phyloP scores from a whole-genome alignment of 257 asterid species.

The Cordia subcordata region DNA sequence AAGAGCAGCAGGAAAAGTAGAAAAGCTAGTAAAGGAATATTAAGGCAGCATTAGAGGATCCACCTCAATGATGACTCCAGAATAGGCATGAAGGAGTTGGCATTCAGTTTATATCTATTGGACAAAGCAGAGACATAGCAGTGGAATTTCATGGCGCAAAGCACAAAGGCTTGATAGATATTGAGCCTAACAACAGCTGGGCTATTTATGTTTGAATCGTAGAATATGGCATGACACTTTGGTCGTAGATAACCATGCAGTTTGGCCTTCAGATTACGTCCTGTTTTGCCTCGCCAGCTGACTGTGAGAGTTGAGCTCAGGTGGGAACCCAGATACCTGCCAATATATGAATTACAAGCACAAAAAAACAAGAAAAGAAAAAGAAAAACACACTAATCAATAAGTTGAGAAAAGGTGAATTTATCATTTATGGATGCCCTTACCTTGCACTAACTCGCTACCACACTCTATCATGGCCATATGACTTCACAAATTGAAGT shows the following conservation, averaged over 20 bases:
- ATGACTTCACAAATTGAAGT: too few species aligned
- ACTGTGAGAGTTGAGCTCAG: slow-evolving; percentile 69
- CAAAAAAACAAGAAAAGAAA: background rate
- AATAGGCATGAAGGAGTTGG: slow-evolving; percentile 34
- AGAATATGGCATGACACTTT: slow-evolving; percentile 82
- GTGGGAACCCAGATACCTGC: slow-evolving; percentile 63
- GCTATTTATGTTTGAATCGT: slow-evolving; percentile 75
- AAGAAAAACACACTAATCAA: too few species aligned
- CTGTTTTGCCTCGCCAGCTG: slow-evolving; percentile 47
- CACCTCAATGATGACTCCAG: slow-evolving; percentile 61
- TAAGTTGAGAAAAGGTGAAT: too few species aligned
- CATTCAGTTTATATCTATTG: slow-evolving; percentile 34
- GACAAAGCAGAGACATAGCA: slow-evolving; percentile 49
- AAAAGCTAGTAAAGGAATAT: background rate
- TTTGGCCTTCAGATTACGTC: slow-evolving; percentile 43
- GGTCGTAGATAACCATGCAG: slow-evolving; percentile 57
- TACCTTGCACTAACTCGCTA: too few species aligned
- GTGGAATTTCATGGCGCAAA: slow-evolving; percentile 84
- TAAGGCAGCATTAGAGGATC: background rate
- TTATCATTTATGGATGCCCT: too few species aligned
- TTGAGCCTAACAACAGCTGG: slow-evolving; percentile 75
- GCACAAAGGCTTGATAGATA: slow-evolving; percentile 70
- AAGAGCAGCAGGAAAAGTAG: background rate
- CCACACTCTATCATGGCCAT: too few species aligned
- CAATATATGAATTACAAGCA: slow-evolving; percentile 7